Evolutionary conservation across 768 basidiomycete species (phyloP).

Genomic region (Coprinopsis marcescibilis): DNA sequence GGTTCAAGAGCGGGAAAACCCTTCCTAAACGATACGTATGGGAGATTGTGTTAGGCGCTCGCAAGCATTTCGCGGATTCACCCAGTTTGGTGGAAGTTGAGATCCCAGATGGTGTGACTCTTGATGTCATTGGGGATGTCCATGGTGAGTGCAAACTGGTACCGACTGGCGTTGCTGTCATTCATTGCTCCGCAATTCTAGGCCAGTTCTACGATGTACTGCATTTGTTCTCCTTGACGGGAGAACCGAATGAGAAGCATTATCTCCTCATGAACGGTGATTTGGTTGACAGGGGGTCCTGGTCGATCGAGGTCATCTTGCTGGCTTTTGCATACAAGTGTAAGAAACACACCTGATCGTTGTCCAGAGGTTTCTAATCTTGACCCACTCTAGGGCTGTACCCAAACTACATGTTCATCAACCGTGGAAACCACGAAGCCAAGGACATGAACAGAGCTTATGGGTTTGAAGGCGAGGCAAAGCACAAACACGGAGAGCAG

Average conservation of each 20-base stretch:
- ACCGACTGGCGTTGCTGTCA: too few species aligned
- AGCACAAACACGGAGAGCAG: slow-evolving; percentile 94
- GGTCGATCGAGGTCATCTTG: slow-evolving; percentile 90
- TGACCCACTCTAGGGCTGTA: slow-evolving; percentile 66
- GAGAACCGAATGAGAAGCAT: slow-evolving; percentile 79
- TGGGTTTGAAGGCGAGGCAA: slow-evolving; percentile 93
- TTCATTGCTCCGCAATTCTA: slow-evolving; percentile 23
- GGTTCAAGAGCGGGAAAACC: slow-evolving; percentile 94
- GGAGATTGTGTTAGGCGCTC: slow-evolving; percentile 91
- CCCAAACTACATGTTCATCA: slow-evolving; percentile 85
- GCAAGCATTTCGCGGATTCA: slow-evolving; percentile 68
- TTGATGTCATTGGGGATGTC: slow-evolving; percentile 95
- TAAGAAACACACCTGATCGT: slow-evolving; percentile 27
- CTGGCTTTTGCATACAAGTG: slow-evolving; percentile 95
- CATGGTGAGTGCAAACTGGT: slow-evolving; percentile 79
- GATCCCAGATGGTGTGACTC: slow-evolving; percentile 70
- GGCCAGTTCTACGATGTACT: slow-evolving; percentile 95
- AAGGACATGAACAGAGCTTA: slow-evolving; percentile 96
- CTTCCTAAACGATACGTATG: slow-evolving; percentile 85
- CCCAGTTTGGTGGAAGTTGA: slow-evolving; percentile 75
- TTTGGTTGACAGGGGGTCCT: slow-evolving; percentile 95
- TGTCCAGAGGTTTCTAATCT: slow-evolving; percentile 5
- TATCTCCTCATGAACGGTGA: slow-evolving; percentile 90
- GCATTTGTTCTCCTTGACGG: slow-evolving; percentile 81
- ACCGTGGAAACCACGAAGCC: slow-evolving; percentile 95